phyloP scores from a whole-genome alignment of 495 filamentous ascomycete genomes.

The Neurospora pannonica region DNA sequence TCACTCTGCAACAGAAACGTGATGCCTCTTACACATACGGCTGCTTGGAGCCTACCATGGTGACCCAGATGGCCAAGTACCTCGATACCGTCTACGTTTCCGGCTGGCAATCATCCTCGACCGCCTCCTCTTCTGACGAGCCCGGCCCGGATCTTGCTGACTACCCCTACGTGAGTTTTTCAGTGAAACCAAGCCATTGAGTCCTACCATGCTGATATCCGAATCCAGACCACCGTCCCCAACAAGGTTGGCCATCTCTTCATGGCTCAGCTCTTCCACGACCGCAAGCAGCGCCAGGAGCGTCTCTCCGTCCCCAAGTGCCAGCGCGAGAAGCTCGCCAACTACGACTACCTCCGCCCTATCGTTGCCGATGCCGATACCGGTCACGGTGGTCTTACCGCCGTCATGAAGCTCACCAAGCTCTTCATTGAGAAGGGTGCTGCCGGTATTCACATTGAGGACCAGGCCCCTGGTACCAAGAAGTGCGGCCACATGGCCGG shows the following conservation, averaged over 20 bases:
- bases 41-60: constrained; percentile 93
- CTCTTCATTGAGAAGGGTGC: constrained; percentile 95
- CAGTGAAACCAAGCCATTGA: not conserved
- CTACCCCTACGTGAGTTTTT: constrained; percentile 75
- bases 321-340: constrained; percentile 63
- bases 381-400: constrained; percentile 92
- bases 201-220: not conserved
- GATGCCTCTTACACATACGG: constrained; percentile 92
- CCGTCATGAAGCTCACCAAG: constrained; percentile 98
- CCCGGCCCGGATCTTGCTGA: constrained; percentile 96
- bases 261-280: constrained; percentile 98
- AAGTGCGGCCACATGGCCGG: constrained; percentile 99
- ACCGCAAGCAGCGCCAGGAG: constrained; percentile 96
- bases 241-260: constrained; percentile 97
- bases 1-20: constrained; percentile 45
- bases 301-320: constrained; percentile 69
- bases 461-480: constrained; percentile 97
- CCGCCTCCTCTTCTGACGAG: constrained; percentile 87
- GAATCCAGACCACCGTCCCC: constrained; percentile 77
- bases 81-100: constrained; percentile 97
- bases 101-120: constrained; percentile 97
- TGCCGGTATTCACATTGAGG: constrained; percentile 96
- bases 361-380: constrained; percentile 98
- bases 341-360: constrained; percentile 88
- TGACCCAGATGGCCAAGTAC: constrained; percentile 99